A percentile compares a stretch with the other conserved stretches of the same genome.
These are phyloP conservation scores for Chaetomiaceae sp. DNA, from an alignment of 2,329 filamentous ascomycete species.

Conservation along the genomic window DNA sequence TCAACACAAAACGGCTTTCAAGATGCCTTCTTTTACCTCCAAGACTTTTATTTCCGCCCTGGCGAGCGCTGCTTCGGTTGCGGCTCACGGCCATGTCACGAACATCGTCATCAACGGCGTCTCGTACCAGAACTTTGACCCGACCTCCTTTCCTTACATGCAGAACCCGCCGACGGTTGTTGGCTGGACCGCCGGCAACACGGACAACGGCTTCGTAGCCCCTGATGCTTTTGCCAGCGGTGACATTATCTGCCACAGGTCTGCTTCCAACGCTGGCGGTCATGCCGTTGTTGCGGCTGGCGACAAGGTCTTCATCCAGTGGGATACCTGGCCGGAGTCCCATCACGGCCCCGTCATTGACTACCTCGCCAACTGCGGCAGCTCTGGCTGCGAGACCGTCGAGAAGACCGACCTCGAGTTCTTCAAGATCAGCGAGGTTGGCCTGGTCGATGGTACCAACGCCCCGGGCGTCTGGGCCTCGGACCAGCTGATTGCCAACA, in stretches of 20 bases:
- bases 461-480: slow-evolving; percentile 49
- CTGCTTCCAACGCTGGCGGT: slow-evolving; percentile 35
- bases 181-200: slow-evolving; percentile 41
- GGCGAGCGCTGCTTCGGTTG: slow-evolving; percentile 21
- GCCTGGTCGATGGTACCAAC: slow-evolving; percentile 40
- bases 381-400: slow-evolving; percentile 51
- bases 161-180: slow-evolving; percentile 35
- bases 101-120: slow-evolving; percentile 43
- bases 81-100: slow-evolving; percentile 40
- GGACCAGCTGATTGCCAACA: slow-evolving; percentile 44
- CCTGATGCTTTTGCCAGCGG: slow-evolving; percentile 35
- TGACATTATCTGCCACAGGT: slow-evolving; percentile 47
- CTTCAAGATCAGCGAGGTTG: slow-evolving; percentile 53
- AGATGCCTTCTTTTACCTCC: slow-evolving; percentile 24
- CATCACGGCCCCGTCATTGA: slow-evolving; percentile 55
- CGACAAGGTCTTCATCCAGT: slow-evolving; percentile 38
- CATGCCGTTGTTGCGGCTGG: slow-evolving; percentile 40
- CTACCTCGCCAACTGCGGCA: slow-evolving; percentile 56
- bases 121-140: slow-evolving; percentile 39
- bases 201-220: slow-evolving; percentile 49
- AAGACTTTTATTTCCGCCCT: slow-evolving; percentile 23
- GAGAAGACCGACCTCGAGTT: slow-evolving; percentile 53
- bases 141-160: slow-evolving; percentile 36
- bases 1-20: slow-evolving; percentile 10
- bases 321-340: slow-evolving; percentile 41